These are phyloP conservation scores for Trifolium pratense DNA, from an alignment of 306 rosid species.

Conservation along the genomic window DNA sequence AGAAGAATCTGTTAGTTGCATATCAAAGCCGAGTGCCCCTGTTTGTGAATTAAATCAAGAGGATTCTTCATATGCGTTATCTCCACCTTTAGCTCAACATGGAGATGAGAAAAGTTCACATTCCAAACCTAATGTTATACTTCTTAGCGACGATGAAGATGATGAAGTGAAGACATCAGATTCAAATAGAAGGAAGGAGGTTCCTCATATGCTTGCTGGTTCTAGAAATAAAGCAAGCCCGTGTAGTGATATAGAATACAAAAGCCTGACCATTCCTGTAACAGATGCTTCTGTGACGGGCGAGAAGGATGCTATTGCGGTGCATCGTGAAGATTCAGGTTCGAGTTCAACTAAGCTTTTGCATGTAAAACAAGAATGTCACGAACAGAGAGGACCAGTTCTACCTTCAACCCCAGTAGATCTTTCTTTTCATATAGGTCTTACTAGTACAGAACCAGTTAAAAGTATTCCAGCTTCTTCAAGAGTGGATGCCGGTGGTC, in stretches of 20 bases:
- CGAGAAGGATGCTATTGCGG: conserved; percentile 48
- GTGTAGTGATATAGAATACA: conserved; percentile 47
- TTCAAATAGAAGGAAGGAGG: conserved; percentile 51
- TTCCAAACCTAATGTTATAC: conserved; percentile 55
- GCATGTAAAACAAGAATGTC: conserved; percentile 51
- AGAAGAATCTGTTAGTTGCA: conserved; percentile 51
- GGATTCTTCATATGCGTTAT: conserved; percentile 52
- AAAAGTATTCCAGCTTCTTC: conserved; percentile 43
- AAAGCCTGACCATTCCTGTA: conserved; percentile 48
- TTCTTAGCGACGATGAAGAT: conserved; percentile 84
- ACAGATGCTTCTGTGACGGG: conserved; percentile 56
- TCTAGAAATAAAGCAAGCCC: conserved; percentile 53
- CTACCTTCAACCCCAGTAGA: conserved; percentile 50
- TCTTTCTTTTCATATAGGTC: conserved; percentile 44
- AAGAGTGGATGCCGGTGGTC: conserved; percentile 40
- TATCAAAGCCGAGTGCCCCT: conserved; percentile 44
- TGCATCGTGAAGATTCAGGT: conserved; percentile 45
- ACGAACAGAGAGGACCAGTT: conserved; percentile 44
- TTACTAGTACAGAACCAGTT: conserved; percentile 44
- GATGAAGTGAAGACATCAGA: conserved; percentile 54
- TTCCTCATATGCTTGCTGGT: conserved; percentile 46
- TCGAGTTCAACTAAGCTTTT: conserved; percentile 46
- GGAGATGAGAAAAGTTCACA: conserved; percentile 53
- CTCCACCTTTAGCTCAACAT: conserved; percentile 45
- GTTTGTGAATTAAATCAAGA: conserved; percentile 60